Evolutionary conservation across 768 basidiomycete species (phyloP).

Genomic region (Tremella yokohamensis): DNA sequence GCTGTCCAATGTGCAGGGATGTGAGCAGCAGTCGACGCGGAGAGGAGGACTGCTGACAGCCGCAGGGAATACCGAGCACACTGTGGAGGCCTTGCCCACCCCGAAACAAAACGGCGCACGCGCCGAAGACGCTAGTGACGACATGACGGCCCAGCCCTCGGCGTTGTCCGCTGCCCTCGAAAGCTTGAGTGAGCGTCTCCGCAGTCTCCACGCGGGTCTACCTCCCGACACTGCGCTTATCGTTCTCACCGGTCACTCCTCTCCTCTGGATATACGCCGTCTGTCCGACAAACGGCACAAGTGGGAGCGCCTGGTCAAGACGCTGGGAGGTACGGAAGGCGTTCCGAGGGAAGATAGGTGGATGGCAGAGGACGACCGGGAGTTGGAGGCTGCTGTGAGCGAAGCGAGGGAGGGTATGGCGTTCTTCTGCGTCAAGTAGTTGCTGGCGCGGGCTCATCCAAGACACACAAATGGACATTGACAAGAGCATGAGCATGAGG

Average conservation of each 20-base stretch:
- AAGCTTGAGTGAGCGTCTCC: constrained; percentile 63
- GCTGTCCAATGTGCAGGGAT: constrained; percentile 74
- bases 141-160: background rate
- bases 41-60: constrained; percentile 1
- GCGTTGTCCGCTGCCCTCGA: constrained; percentile 50
- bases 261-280: constrained; percentile 74
- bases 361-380: constrained; percentile 71
- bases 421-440: constrained; percentile 61
- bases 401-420: constrained; percentile 75
- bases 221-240: constrained; percentile 77
- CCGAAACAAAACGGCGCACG: background rate
- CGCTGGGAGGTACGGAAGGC: constrained; percentile 54
- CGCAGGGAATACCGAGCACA: background rate
- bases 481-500: too few relatives aligned
- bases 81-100: background rate
- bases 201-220: constrained; percentile 62
- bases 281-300: constrained; percentile 66
- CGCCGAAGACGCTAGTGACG: constrained; percentile 2
- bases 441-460: too few relatives aligned
- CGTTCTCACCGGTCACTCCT: constrained; percentile 82
- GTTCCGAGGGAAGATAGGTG: constrained; percentile 62
- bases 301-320: constrained; percentile 61
- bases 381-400: constrained; percentile 74
- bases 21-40: constrained; percentile 53
- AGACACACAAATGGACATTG: too few relatives aligned